Conservation (phyloP, 2,329 filamentous ascomycete genomes). For the Neonectria faginata region DNA sequence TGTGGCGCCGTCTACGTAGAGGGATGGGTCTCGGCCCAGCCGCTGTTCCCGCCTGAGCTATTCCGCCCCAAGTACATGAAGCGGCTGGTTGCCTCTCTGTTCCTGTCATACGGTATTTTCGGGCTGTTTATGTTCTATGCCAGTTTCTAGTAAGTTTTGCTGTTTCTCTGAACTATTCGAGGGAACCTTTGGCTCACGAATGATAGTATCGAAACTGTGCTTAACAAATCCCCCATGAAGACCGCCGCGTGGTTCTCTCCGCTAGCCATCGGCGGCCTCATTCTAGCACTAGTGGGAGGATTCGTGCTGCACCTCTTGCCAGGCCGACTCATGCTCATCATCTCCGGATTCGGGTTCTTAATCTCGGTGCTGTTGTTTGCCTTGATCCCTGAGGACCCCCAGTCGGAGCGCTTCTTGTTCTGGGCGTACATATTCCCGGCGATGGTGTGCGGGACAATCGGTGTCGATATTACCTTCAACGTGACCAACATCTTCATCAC, state of each 20-base stretch:
- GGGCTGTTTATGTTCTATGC: constrained; percentile 77
- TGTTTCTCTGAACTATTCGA: constrained; percentile 10
- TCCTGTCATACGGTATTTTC: constrained; percentile 75
- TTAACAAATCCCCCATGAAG: constrained; percentile 68
- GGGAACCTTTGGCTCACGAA: neutral
- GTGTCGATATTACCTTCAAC: constrained; percentile 80
- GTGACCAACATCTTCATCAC: constrained; percentile 84
- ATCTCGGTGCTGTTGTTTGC: constrained; percentile 72
- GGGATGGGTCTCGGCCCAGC: constrained; percentile 74
- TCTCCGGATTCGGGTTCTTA: constrained; percentile 71
- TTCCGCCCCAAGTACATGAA: constrained; percentile 78
- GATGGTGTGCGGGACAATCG: constrained; percentile 76
- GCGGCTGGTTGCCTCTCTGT: constrained; percentile 68
- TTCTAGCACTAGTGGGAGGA: constrained; percentile 72
- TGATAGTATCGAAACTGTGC: constrained; percentile 68
- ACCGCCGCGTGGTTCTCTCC: constrained; percentile 77
- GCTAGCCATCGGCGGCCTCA: constrained; percentile 73
- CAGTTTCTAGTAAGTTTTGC: constrained; percentile 69
- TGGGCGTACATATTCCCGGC: constrained; percentile 80
- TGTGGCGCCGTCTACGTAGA: constrained; percentile 74
- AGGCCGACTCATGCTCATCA: constrained; percentile 71
- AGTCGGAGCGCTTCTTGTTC: constrained; percentile 56
- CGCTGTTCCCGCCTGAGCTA: constrained; percentile 75
- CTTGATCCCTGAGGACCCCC: constrained; percentile 66
- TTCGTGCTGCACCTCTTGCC: constrained; percentile 73